phyloP scores from a whole-genome alignment of 75 land plant species.

The Chamaecyparis obtusa region DNA sequence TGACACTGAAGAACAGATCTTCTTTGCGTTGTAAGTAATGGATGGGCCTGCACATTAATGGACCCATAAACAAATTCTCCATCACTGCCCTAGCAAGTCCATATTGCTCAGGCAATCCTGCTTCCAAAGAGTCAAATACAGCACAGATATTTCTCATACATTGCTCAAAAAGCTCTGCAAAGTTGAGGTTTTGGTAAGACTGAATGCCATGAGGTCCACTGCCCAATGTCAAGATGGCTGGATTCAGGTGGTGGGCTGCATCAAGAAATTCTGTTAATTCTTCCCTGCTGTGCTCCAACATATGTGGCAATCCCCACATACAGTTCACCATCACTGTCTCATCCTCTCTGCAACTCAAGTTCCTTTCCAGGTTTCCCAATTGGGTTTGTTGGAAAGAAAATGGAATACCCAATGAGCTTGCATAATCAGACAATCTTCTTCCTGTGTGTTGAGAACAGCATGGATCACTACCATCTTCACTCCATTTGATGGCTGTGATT shows the following conservation, averaged over 20 bases:
- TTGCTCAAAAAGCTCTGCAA: conserved; percentile 29
- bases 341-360: neutral
- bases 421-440: conserved; percentile 8
- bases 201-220: neutral
- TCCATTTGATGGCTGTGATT: neutral
- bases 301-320: conserved; percentile 3
- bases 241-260: neutral
- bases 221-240: neutral
- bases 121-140: conserved; percentile 58
- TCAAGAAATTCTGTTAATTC: neutral
- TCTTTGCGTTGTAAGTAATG: neutral
- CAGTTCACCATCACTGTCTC: neutral
- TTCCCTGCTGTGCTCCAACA: neutral
- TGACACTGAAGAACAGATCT: neutral
- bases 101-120: conserved; percentile 39
- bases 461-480: neutral
- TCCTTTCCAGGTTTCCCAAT: neutral
- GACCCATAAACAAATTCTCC: conserved; percentile 50
- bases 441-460: neutral
- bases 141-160: conserved; percentile 51
- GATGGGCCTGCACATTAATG: conserved; percentile 32
- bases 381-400: conserved; percentile 5
- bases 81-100: conserved; percentile 35
- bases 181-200: neutral
- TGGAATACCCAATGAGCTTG: conserved; percentile 12